Base-by-base conservation (phyloP, 2,329 filamentous ascomycete genomes). In the Scopulariopsis brevicaulis region DNA sequence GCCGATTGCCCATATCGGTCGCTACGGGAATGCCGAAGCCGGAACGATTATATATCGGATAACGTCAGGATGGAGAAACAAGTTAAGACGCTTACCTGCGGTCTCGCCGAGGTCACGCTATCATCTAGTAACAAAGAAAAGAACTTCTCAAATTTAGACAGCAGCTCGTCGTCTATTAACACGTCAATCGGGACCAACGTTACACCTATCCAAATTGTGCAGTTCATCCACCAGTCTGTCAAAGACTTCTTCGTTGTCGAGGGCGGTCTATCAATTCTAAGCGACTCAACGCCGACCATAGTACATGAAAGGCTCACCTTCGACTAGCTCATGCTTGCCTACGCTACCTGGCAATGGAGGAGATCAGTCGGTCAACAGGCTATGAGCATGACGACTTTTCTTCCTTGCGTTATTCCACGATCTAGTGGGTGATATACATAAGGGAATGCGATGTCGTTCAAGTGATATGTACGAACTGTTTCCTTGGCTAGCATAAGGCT, bases 181-280 rank as follows among this genome's bases (percentile, higher is more conserved):
- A n/a, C n/a, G n/a, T n/a, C n/a, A n/a, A n/a, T n/a, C n/a, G n/a
- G n/a, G n/a, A n/a, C n/a, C n/a, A n/a, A n/a, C n/a, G n/a, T n/a
- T n/a, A n/a, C n/a, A n/a, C 59, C 52, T 11, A 48, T 54, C 2
- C 22, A 54, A 20, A 37, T 63, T 40, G 64, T 69, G 1, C 68
- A 70, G 51, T 68, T 71, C 54, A 70, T 70, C 34, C 68, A 71
- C 28, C 66, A 70, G 56, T 66, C 68, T 4, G 67, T 68, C 40
- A 66, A 67, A 37, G 68, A 71, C 43, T 70, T 67, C 57, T 68
- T 71, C 43, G n/a, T n/a, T n/a, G 10, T 67, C 25, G 53, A 62
- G 8, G 62, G 60, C 12, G 65, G 67, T 15, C 51, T 67, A 24
- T n/a, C 24, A 35, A 50, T 35, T 60, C 55, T 66, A 32, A 34